These are phyloP conservation scores for Aurantiochytrium sp. DNA, from an alignment of 108 stramenopile genomes.

Conservation along the genomic window DNA sequence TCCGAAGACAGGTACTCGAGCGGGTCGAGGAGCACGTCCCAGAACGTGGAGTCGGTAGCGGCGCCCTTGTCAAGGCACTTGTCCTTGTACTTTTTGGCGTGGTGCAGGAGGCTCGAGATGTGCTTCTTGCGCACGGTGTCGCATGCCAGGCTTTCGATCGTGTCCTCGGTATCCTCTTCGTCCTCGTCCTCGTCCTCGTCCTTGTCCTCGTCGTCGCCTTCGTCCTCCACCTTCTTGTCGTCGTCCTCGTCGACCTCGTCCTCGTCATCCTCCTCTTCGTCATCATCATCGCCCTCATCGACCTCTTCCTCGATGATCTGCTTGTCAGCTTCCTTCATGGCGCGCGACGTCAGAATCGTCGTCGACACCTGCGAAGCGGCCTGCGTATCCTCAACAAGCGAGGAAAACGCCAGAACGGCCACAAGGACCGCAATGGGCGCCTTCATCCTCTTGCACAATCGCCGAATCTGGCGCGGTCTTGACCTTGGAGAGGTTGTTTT, in stretches of 20 bases:
- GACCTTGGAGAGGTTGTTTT: too few relatives aligned
- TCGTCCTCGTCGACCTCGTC: neutral
- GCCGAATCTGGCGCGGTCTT: too few relatives aligned
- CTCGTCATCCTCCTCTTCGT: neutral
- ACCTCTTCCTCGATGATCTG: too few relatives aligned
- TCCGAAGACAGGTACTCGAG: neutral
- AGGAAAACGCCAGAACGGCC: too few relatives aligned
- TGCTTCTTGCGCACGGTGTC: neutral
- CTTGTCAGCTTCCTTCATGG: too few relatives aligned
- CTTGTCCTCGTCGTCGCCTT: neutral
- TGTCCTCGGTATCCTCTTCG: neutral
- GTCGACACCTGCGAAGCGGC: too few relatives aligned
- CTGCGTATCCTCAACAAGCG: too few relatives aligned
- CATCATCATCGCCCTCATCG: too few relatives aligned
- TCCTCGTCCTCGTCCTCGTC: neutral
- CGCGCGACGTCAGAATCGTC: too few relatives aligned
- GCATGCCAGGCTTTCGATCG: neutral
- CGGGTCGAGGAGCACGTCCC: neutral
- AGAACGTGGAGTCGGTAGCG: neutral
- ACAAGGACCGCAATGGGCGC: too few relatives aligned
- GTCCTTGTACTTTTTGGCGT: neutral
- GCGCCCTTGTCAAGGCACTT: neutral
- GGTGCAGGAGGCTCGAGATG: neutral
- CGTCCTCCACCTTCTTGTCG: neutral
- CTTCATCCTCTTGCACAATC: too few relatives aligned